A percentile compares a stretch with the other conserved stretches of the same genome.
Conservation (phyloP, 202 grass and related monocot genomes). For the Setaria viridis region DNA sequence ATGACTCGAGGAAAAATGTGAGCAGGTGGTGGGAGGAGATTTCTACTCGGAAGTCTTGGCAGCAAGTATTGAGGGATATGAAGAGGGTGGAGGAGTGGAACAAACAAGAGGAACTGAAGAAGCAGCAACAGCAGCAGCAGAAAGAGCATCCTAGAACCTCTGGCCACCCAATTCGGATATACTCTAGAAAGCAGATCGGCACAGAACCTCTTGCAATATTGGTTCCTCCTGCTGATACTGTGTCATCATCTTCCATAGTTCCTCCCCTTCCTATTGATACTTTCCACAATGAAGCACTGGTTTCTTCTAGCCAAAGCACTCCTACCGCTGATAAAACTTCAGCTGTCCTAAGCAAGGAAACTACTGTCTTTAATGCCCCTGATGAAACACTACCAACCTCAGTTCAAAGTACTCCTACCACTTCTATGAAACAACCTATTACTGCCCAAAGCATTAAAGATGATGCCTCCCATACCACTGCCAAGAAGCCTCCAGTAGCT, state of each 20-base stretch:
- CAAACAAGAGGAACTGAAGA: conserved; percentile 44
- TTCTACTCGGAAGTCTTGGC: conserved; percentile 63
- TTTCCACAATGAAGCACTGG: conserved; percentile 7
- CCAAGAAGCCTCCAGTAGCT: conserved; percentile 14
- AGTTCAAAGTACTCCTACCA: conserved; percentile 7
- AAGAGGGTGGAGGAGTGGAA: conserved; percentile 37
- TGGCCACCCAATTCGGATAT: neutral
- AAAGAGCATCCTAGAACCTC: conserved; percentile 24
- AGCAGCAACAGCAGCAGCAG: conserved; percentile 38
- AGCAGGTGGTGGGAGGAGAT: conserved; percentile 87
- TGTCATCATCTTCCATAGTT: conserved; percentile 6
- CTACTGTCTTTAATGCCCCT: conserved; percentile 3
- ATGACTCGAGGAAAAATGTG: conserved; percentile 85
- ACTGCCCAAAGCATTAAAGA: conserved; percentile 19
- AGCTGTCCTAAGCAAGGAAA: conserved; percentile 38
- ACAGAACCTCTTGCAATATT: conserved; percentile 48
- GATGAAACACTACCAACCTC: conserved; percentile 1
- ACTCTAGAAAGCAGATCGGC: conserved; percentile 16
- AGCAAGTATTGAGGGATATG: conserved; percentile 54
- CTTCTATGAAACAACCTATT: conserved; percentile 11
- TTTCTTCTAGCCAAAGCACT: conserved; percentile 38
- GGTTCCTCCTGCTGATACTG: conserved; percentile 31
- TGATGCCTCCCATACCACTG: neutral
- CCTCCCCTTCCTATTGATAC: conserved; percentile 14
- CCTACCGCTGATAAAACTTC: conserved; percentile 16